phyloP scores from a whole-genome alignment of 1,284 basidiomycete genomes.

The Tilletia indica region DNA sequence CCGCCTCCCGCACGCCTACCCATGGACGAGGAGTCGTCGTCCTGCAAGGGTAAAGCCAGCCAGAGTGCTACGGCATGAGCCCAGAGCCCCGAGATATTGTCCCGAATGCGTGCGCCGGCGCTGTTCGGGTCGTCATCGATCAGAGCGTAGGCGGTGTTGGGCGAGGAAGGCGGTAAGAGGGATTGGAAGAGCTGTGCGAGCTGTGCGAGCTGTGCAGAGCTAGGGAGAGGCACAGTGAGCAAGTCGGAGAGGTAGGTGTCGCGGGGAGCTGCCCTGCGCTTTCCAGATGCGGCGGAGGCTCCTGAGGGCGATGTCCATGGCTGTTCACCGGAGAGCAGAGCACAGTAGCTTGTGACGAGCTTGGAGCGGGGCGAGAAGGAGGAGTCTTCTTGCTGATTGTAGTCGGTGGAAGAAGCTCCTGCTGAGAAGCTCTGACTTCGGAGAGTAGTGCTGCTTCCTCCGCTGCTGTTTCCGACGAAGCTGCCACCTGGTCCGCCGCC shows the following conservation, averaged over 20 bases:
- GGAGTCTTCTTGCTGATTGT: background rate
- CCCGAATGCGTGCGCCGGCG: slow-evolving; percentile 2
- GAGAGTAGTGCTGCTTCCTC: too few species aligned
- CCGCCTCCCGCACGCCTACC: background rate
- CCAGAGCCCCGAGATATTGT: slow-evolving; percentile 9
- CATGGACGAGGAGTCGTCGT: background rate
- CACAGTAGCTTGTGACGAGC: background rate
- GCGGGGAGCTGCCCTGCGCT: background rate
- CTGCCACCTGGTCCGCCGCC: too few species aligned
- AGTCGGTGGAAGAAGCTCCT: too few species aligned
- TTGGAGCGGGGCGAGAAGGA: background rate
- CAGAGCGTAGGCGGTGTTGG: background rate
- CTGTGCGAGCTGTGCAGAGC: background rate
- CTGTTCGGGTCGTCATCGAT: slow-evolving; percentile 8
- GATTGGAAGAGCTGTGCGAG: slow-evolving; percentile 6
- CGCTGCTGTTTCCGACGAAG: too few species aligned
- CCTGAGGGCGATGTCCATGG: background rate
- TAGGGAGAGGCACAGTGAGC: slow-evolving; percentile 3
- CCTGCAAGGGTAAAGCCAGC: background rate
- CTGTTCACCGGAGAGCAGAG: slow-evolving; percentile 1
- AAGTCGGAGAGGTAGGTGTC: slow-evolving; percentile 12
- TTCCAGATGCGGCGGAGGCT: background rate
- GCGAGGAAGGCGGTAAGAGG: background rate
- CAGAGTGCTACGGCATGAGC: background rate
- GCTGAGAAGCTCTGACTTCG: too few species aligned